Conservation (phyloP, 2,329 filamentous ascomycete genomes). For the Hypoxylon sp. region DNA sequence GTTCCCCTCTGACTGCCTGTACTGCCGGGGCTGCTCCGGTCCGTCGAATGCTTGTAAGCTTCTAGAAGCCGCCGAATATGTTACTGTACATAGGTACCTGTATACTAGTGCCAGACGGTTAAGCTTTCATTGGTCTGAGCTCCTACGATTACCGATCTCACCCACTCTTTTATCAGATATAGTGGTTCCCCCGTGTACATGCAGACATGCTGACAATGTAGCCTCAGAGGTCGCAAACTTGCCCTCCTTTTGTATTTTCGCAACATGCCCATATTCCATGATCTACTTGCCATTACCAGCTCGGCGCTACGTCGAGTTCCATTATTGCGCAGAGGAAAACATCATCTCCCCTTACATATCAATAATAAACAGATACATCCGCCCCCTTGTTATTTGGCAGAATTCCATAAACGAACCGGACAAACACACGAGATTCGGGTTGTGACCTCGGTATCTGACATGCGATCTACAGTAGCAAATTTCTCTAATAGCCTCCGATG, state of each 20-base stretch:
- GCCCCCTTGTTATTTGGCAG: constrained; percentile 10
- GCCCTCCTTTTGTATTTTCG: constrained; percentile 20
- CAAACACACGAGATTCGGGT: neutral
- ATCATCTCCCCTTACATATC: neutral
- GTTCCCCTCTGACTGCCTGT: constrained; percentile 8
- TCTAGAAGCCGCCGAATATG: constrained; percentile 34
- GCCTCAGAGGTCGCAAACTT: constrained; percentile 12
- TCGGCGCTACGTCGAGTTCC: constrained; percentile 1
- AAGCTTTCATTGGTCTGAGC: constrained; percentile 34
- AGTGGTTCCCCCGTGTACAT: neutral
- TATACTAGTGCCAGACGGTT: neutral
- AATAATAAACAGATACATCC: neutral
- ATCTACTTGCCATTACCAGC: constrained; percentile 11
- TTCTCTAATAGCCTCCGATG: neutral
- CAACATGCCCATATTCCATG: constrained; percentile 11
- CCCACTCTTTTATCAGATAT: constrained; percentile 35
- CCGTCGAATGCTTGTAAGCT: constrained; percentile 34
- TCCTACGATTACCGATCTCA: constrained; percentile 39
- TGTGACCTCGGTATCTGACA: neutral
- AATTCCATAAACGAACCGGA: constrained; percentile 4
- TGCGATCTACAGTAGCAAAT: neutral
- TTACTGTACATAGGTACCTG: neutral
- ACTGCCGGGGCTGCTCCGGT: constrained; percentile 38
- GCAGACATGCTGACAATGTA: neutral
- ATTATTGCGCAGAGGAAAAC: constrained; percentile 1